A percentile compares a stretch with the other conserved stretches of the same genome.
Conservation (phyloP, 495 filamentous ascomycete species). For the Lophium mytilinum region DNA sequence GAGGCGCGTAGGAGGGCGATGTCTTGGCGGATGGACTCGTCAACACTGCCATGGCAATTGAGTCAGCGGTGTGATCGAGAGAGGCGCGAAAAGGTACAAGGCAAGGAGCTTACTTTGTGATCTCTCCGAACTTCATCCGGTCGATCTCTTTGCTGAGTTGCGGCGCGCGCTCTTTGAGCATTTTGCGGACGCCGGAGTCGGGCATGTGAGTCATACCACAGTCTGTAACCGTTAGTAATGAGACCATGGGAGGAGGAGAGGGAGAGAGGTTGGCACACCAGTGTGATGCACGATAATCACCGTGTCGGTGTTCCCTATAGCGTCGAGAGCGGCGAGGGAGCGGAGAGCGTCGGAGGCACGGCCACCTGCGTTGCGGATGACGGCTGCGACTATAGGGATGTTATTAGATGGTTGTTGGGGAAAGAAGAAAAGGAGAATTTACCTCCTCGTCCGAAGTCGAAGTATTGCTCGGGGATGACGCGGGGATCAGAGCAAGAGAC, state of each 20-base stretch:
- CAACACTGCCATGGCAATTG: background rate
- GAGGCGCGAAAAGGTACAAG: background rate
- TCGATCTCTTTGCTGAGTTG: slow-evolving; percentile 14
- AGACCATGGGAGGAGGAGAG: background rate
- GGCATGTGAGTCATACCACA: slow-evolving; percentile 29
- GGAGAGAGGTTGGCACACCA: slow-evolving; percentile 5
- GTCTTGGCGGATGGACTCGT: slow-evolving; percentile 8
- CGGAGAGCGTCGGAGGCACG: slow-evolving; percentile 27
- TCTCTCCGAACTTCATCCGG: slow-evolving; percentile 24
- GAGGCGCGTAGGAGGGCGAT: slow-evolving; percentile 3
- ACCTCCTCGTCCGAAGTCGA: slow-evolving; percentile 6
- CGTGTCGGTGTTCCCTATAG: slow-evolving; percentile 23
- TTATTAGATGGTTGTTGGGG: slow-evolving; percentile 2
- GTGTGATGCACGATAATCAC: slow-evolving; percentile 28
- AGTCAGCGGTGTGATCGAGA: no score
- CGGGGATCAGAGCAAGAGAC: slow-evolving; percentile 18
- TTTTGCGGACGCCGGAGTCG: slow-evolving; percentile 14
- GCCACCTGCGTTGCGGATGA: slow-evolving; percentile 31
- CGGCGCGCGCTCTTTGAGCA: slow-evolving; percentile 17
- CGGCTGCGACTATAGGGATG: slow-evolving; percentile 8
- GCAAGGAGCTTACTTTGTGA: background rate
- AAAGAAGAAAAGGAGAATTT: no score
- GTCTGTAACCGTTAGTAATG: background rate
- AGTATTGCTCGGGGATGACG: slow-evolving; percentile 14
- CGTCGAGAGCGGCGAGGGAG: slow-evolving; percentile 24